phyloP scores from a whole-genome alignment of 2,329 filamentous ascomycete genomes.

The Arthrobotrys pseudoclavata region DNA sequence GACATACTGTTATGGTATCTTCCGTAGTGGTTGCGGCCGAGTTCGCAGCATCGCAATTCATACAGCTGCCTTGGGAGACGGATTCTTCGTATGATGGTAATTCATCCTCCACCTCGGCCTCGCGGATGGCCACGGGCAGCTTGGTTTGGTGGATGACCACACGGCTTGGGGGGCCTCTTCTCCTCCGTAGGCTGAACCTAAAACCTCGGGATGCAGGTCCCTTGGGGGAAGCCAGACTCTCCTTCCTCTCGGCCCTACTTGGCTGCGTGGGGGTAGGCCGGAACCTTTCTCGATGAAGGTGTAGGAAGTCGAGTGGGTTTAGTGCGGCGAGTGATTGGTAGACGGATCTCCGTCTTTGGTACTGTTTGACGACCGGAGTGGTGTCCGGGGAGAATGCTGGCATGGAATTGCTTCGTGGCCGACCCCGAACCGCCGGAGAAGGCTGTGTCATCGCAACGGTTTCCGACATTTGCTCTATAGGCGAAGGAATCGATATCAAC shows the following conservation, averaged over 20 bases:
- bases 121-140: conserved; percentile 23
- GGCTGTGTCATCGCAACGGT: conserved; percentile 12
- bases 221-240: neutral
- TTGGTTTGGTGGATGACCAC: conserved; percentile 48
- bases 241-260: conserved; percentile 21
- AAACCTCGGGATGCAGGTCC: conserved; percentile 20
- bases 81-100: conserved; percentile 30
- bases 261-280: conserved; percentile 11
- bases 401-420: conserved; percentile 54
- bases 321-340: conserved; percentile 42
- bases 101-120: conserved; percentile 22
- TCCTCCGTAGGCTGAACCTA: conserved; percentile 18
- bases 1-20: conserved; percentile 32
- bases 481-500: conserved; percentile 6
- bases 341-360: conserved; percentile 35
- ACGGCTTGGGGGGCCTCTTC: conserved; percentile 15
- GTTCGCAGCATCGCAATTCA: neutral
- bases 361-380: conserved; percentile 45
- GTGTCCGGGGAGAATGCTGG: conserved; percentile 45
- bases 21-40: conserved; percentile 9
- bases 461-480: conserved; percentile 23
- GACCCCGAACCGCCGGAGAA: conserved; percentile 5
- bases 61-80: conserved; percentile 19
- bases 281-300: conserved; percentile 41
- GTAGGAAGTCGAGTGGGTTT: conserved; percentile 35